These are phyloP conservation scores for Prunus armeniaca DNA, from an alignment of 306 rosid genomes.

Conservation along the genomic window DNA sequence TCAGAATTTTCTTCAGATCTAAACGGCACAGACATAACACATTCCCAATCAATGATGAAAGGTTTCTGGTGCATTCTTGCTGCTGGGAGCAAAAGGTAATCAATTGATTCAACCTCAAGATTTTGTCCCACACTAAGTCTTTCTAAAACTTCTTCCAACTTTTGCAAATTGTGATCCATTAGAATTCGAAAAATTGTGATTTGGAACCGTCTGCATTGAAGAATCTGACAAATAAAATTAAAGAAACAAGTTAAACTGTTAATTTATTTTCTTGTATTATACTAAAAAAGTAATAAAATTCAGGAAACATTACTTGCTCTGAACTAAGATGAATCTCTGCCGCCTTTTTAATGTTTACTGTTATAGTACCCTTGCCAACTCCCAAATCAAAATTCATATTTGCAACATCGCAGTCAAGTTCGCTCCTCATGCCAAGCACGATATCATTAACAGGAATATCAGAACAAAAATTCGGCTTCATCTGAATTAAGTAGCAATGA, in stretches of 20 bases:
- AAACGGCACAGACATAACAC: conserved; percentile 34
- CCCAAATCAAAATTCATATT: conserved; percentile 39
- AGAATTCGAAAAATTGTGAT: conserved; percentile 47
- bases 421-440: conserved; percentile 43
- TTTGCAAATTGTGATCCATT: conserved; percentile 5
- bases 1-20: conserved; percentile 12
- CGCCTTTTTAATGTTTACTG: conserved; percentile 32
- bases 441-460: conserved; percentile 47
- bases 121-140: not conserved
- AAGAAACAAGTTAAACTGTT: not conserved
- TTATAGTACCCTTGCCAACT: conserved; percentile 45
- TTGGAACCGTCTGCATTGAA: conserved; percentile 59
- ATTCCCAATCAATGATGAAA: conserved; percentile 44
- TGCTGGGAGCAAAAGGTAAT: conserved; percentile 24
- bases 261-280: not conserved
- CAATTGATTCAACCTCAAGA: not conserved
- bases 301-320: conserved; percentile 38
- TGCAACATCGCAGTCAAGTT: conserved; percentile 56
- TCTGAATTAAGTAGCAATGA: conserved; percentile 63
- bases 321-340: conserved; percentile 44
- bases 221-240: conserved; percentile 45
- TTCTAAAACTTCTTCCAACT: not conserved
- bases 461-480: conserved; percentile 43
- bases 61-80: conserved; percentile 1
- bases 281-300: conserved; percentile 1